Conservation (phyloP, 805 yeast species). For the Starmerella gropengiesseri region DNA sequence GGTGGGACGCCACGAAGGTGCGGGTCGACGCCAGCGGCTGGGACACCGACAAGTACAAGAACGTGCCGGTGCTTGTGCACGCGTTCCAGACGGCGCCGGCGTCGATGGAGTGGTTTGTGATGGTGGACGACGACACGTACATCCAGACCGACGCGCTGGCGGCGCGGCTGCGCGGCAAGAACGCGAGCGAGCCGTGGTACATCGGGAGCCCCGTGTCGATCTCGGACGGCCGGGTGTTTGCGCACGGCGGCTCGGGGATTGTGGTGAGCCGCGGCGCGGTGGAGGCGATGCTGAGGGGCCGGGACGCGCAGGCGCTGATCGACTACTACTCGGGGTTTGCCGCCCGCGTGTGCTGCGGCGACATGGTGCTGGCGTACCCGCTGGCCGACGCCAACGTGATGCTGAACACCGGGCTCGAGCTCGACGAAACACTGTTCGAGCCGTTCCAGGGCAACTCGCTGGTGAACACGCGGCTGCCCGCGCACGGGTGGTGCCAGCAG, state of each 20-base stretch:
- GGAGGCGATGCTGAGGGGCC: constrained; percentile 22
- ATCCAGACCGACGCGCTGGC: constrained; percentile 27
- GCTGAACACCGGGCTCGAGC: constrained; percentile 11
- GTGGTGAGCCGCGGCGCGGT: constrained; percentile 28
- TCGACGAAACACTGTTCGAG: neutral
- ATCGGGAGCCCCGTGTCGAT: neutral
- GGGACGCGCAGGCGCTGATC: constrained; percentile 6
- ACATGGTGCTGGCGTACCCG: constrained; percentile 27
- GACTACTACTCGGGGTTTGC: constrained; percentile 24
- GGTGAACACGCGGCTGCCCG: constrained; percentile 7
- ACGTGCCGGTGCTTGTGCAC: constrained; percentile 22
- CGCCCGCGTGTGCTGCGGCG: constrained; percentile 29
- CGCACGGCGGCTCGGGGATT: constrained; percentile 33
- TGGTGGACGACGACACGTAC: constrained; percentile 31
- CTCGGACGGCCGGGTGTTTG: constrained; percentile 23
- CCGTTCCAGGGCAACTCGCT: constrained; percentile 6
- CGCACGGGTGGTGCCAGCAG: constrained; percentile 13
- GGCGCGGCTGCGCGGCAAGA: constrained; percentile 19
- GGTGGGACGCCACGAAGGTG: constrained; percentile 13
- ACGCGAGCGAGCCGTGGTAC: constrained; percentile 22
- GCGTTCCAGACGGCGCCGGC: constrained; percentile 27
- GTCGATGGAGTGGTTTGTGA: constrained; percentile 29
- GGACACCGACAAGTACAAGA: constrained; percentile 12
- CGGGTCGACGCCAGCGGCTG: constrained; percentile 23
- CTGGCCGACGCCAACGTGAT: constrained; percentile 20